Base-by-base conservation (phyloP, 2,329 filamentous ascomycete genomes). In the Pseudogymnoascus sp. region DNA sequence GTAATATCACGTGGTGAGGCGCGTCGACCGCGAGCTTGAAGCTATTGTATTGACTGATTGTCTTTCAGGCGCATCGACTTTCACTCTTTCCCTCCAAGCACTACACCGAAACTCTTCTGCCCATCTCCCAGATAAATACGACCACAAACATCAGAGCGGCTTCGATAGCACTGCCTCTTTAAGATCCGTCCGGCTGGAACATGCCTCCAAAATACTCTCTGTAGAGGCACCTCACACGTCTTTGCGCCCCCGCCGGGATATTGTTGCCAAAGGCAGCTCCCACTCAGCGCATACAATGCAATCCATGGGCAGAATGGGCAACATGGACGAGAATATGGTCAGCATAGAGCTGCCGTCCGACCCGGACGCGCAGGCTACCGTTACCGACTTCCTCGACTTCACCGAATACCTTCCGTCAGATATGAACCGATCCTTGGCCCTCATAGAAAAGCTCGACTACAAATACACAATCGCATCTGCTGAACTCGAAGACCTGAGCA, bases 361-460 rank as follows among this genome's bases (percentile, higher is more conserved):
- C 66, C 86, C 86, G 5, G 86, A 89, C 76, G 84, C 84, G 25
- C 85, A 88, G 69, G 85, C 86, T 5, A 88, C 85, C n/a, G 82
- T 88, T 16, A 87, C 84, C 64, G 86, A 88, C 73, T 88, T 88
- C 71, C 82, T 88, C 72, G 84, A 87, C 62, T 86, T 86, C 67
- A 88, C 85, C 68, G 87, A 89, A 72, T 87, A 88, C 73, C 80
- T 89, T 1, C 85, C 86, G 9, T 83, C 85, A 60, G 87, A 89
- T 70, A 82, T 89, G 69, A 78, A 82, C 65, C 83, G 87, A 63
- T 88, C 86, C 23, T 76, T 89, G 49, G 87, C 83, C 3, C 77
- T 88, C 38, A 86, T 89, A 65, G 82, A 83, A 61, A 81, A 87
- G 66, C 84, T 89, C 61, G 86, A 88, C 72, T 72, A 81, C 66